Base-by-base conservation (phyloP, 176 grass and related monocot species). In the Avena eriantha region DNA sequence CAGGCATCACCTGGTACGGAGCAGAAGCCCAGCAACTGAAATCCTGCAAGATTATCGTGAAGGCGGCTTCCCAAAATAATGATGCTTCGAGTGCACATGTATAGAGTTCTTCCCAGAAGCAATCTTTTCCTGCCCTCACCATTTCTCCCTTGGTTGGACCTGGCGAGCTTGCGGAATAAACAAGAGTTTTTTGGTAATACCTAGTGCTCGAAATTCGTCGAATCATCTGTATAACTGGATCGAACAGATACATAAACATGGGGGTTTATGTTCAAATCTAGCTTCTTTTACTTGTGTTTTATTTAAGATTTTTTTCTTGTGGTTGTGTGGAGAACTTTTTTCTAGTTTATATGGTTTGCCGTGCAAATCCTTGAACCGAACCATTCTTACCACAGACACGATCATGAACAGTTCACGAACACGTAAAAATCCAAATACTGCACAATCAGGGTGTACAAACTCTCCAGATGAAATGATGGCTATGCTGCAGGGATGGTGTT, bases 1-100 rank as follows among this genome's bases (percentile, higher is more conserved):
- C 93, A 98, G 95, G 87, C 87, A 33, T 89, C 91, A 43, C 86
- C 93, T 57, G 90, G 82, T 87, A 73, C 70, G 60, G 95, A 95
- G 60, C 95, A 98, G 78, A 98, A 98, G 87, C 66, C 91, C 45
- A 89, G 77, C 59, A 92, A 48, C 84, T 98, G 86, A 93, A 88
- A 47, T 69, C 61, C 71, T 43, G 64, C 35, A 48, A 84, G 79
- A 9, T 83, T 81, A 22, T 51, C 81, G 14, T 36, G 90, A 86
- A 79, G 66, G 75, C 66, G 67, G 65, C 33, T 87, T 73, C 45
- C 71, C 24, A 11, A 23, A 73, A 76, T 79, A 89, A 87, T 63
- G 31, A 87, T 85, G 81, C 74, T 70, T 61, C 50, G 70, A 85
- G 83, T 88, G 80, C 80, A 88, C 66, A 89, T 87, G 87, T 92